A percentile compares a stretch with the other conserved stretches of the same genome.
Evolutionary conservation across 2,329 filamentous ascomycete genomes (phyloP).

Genomic region (Didymellaceae sp.): DNA sequence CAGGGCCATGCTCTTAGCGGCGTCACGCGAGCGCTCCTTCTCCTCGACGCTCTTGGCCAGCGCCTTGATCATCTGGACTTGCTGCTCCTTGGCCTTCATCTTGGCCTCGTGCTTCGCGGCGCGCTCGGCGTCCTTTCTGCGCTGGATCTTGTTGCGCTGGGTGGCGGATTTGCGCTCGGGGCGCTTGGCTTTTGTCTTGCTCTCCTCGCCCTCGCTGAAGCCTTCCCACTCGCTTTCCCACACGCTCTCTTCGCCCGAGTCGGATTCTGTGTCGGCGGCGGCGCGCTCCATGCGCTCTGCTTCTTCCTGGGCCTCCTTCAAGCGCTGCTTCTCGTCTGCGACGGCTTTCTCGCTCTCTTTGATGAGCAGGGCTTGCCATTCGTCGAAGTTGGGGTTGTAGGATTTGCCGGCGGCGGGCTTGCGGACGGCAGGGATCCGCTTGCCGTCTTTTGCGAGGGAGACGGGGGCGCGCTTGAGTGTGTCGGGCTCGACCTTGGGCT

Average conservation of each 20-base stretch:
- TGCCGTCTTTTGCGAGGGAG: constrained; percentile 82
- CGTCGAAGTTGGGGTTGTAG: constrained; percentile 88
- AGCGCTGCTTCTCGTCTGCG: constrained; percentile 76
- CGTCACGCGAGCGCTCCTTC: constrained; percentile 58
- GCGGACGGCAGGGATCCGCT: constrained; percentile 76
- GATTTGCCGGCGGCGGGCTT: constrained; percentile 83
- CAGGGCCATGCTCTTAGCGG: constrained; percentile 24
- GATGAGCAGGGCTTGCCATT: constrained; percentile 79
- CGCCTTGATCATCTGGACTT: constrained; percentile 74
- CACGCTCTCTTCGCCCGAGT: constrained; percentile 85
- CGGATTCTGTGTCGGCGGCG: constrained; percentile 74
- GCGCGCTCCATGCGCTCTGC: constrained; percentile 71
- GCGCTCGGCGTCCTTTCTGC: constrained; percentile 86
- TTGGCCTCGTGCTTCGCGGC: constrained; percentile 76
- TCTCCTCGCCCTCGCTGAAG: constrained; percentile 54
- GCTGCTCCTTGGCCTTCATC: constrained; percentile 74
- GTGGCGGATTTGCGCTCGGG: constrained; percentile 84
- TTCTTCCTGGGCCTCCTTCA: constrained; percentile 71
- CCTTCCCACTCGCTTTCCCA: constrained; percentile 86
- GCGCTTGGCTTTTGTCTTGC: constrained; percentile 73
- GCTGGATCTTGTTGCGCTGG: constrained; percentile 86
- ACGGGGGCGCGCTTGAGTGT: constrained; percentile 80
- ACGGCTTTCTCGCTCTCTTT: constrained; percentile 80
- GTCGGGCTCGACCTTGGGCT: constrained; percentile 72
- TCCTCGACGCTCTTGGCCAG: constrained; percentile 69